phyloP scores from a whole-genome alignment of 192 early-diverging fungal species.

The Spizellomyces punctatus region DNA sequence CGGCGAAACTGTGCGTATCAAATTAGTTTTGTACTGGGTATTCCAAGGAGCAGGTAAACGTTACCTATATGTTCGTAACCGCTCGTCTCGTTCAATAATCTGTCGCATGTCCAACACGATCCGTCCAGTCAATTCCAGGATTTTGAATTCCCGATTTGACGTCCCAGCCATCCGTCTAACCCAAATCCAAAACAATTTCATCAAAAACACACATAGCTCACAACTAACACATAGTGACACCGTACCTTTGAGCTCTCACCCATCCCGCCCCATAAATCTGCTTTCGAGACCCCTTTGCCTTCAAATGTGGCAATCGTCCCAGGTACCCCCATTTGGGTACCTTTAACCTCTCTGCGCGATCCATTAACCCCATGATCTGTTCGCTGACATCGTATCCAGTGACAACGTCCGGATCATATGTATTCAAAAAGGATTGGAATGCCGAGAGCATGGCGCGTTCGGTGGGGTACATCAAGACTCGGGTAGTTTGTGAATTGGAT shows the following conservation, averaged over 20 bases:
- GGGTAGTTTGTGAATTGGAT: too few species aligned
- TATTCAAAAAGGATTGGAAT: constrained; percentile 1
- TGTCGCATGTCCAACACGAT: too few species aligned
- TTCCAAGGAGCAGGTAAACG: too few species aligned
- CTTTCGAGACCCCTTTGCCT: not conserved
- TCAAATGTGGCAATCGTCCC: not conserved
- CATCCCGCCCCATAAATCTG: too few species aligned
- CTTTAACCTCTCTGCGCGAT: not conserved
- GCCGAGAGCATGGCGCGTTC: constrained; percentile 2
- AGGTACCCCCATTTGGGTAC: not conserved
- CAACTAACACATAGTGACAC: too few species aligned
- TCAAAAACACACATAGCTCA: too few species aligned
- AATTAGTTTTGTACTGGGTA: too few species aligned
- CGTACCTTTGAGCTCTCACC: too few species aligned
- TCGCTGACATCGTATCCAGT: constrained; percentile 3
- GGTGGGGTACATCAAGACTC: not conserved
- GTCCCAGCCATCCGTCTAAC: not conserved
- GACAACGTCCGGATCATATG: not conserved
- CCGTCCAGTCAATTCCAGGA: too few species aligned
- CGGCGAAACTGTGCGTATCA: too few species aligned
- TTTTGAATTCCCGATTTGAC: not conserved
- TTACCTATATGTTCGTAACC: too few species aligned
- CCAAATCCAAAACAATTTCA: not conserved
- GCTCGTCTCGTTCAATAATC: too few species aligned
- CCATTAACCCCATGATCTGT: not conserved